Percentiles rank a stretch among this genome's conserved stretches.
Conservation (phyloP, 306 rosid species). For the Leucaena leucocephala region DNA sequence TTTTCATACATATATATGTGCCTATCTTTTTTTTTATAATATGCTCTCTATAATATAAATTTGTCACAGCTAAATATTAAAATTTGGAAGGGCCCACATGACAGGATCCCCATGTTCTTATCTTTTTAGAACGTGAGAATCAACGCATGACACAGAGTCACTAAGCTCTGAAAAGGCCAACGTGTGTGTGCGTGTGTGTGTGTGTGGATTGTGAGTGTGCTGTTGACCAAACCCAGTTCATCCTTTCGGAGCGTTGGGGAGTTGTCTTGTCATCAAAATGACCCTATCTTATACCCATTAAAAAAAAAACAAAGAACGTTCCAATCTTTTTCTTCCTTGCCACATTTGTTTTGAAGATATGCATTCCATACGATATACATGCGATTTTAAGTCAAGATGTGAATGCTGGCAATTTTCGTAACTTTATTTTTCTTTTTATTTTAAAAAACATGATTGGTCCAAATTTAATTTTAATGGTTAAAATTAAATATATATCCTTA, state of each 20-base stretch:
- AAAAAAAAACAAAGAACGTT: too few relatives aligned
- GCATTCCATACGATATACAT: too few relatives aligned
- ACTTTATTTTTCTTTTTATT: too few relatives aligned
- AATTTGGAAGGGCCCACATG: not conserved
- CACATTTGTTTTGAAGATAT: too few relatives aligned
- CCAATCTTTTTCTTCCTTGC: too few relatives aligned
- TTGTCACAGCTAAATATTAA: not conserved
- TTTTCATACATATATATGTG: not conserved
- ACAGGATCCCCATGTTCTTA: not conserved
- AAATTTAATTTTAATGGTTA: not conserved
- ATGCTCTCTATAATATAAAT: too few relatives aligned
- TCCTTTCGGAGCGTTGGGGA: conserved; percentile 13
- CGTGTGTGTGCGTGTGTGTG: not conserved
- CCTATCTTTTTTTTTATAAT: too few relatives aligned
- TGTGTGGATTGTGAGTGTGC: not conserved
- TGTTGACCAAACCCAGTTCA: conserved; percentile 29
- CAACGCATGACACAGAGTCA: conserved; percentile 19
- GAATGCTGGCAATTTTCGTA: not conserved
- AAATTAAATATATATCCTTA: too few relatives aligned
- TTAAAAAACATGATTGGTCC: too few relatives aligned
- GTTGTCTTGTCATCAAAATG: conserved; percentile 23
- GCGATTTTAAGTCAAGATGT: too few relatives aligned
- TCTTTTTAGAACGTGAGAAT: conserved; percentile 1
- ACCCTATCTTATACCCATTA: not conserved
- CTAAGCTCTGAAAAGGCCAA: conserved; percentile 3